Evolutionary conservation across 106 monocot genomes (phyloP), one percentile per base, ranked within the genome.

Genomic region (Allium sativum): DNA sequence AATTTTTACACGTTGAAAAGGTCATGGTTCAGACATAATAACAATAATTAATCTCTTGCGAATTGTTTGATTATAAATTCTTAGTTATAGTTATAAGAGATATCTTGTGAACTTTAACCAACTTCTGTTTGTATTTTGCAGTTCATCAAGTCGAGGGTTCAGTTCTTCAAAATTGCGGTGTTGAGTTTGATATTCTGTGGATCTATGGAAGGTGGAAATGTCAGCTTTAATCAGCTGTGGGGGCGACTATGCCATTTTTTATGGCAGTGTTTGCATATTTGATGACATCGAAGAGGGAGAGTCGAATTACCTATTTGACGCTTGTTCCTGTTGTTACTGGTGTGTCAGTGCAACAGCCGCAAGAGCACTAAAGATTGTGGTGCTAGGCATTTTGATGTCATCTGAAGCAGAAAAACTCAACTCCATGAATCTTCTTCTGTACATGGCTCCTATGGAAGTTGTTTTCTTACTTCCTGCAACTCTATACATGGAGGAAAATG

Each of bases 301-400:
- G 62, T 4, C 72, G 77, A 72, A 40, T 77, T 47, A 77, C 77
- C 5, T 77, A 77, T 44, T 21, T 63, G 22, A 62, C 72, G 13
- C 56, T 65, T 17, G 19, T 72, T 13, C 72, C 72, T 21, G 72
- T 72, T 40, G 65, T 72, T 40, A 72, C 72, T 9, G 64, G 72
- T 91, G 90, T 52, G 45, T 91, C 55, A 72, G 80, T 53, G 85
- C 90, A 42, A 90, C 90, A 69, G 90, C 90, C 63, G 90, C 82
- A 59, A 82, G 90, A 65, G 90, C 90, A 21, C 75, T 91, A 10
- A 91, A 91, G 59, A 77, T 86, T 16, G 90, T 91, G 18, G 50
- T 91, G 18, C 90, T 86, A 73, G 90, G 90, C 40, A 78, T 91
- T n/a, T 64, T 91, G 52, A 64, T 91, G 20, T 80, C 90, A 15